Conservation (phyloP, 495 filamentous ascomycete species). For the Symbiotaphrina buchneri region DNA sequence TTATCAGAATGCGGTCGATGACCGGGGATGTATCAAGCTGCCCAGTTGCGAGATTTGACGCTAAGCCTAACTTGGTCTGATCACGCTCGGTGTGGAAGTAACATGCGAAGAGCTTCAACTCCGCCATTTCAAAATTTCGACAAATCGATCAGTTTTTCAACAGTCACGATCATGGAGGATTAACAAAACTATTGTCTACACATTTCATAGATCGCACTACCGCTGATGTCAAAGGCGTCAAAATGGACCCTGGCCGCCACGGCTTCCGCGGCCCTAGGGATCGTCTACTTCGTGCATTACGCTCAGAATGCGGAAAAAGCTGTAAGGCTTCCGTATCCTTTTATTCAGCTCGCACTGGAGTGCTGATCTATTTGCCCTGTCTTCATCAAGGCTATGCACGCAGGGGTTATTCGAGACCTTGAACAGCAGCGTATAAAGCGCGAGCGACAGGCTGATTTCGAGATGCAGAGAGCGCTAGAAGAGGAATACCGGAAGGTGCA, state of each 20-base stretch:
- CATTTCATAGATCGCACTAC: too few relatives aligned
- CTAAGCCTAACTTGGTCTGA: too few relatives aligned
- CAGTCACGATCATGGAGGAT: too few relatives aligned
- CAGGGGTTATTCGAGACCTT: slow-evolving; percentile 81
- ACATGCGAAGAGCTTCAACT: too few relatives aligned
- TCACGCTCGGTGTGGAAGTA: too few relatives aligned
- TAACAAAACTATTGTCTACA: too few relatives aligned
- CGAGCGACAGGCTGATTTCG: slow-evolving; percentile 70
- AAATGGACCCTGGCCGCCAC: slow-evolving; percentile 69
- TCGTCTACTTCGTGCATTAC: slow-evolving; percentile 74
- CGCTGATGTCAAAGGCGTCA: slow-evolving; percentile 87
- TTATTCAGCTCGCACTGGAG: slow-evolving; percentile 5
- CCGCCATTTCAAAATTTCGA: too few relatives aligned
- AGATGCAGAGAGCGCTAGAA: slow-evolving; percentile 68
- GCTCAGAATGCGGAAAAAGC: slow-evolving; percentile 69
- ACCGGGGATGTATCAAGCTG: too few relatives aligned
- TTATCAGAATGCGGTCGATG: too few relatives aligned
- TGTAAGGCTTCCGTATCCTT: slow-evolving; percentile 23
- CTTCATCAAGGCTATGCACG: slow-evolving; percentile 65
- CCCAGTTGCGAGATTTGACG: too few relatives aligned
- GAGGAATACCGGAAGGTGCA: slow-evolving; percentile 82
- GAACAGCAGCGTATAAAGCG: slow-evolving; percentile 79
- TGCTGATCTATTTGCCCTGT: slow-evolving; percentile 1
- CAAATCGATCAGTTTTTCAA: too few relatives aligned
- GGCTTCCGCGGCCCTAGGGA: slow-evolving; percentile 47